phyloP scores from a whole-genome alignment of 345 rosid genomes.

The Citrus unshiu region DNA sequence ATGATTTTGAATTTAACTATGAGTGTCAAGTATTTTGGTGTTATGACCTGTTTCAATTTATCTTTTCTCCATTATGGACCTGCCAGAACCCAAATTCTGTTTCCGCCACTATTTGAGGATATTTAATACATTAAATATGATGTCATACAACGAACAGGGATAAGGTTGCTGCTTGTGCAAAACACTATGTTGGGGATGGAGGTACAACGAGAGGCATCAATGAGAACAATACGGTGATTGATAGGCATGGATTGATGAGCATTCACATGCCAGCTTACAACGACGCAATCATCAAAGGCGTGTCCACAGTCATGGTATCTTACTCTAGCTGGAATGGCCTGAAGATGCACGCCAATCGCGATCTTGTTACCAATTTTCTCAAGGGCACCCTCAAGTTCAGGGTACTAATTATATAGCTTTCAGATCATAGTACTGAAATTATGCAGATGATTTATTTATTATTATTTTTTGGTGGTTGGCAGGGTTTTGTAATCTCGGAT shows the following conservation, averaged over 20 bases:
- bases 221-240: conserved; percentile 53
- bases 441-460: not conserved
- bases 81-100: too few species aligned
- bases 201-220: conserved; percentile 69
- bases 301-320: conserved; percentile 72
- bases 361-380: conserved; percentile 50
- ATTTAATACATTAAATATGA: too few species aligned
- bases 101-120: too few species aligned
- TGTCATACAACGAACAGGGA: not conserved
- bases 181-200: conserved; percentile 85
- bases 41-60: too few species aligned
- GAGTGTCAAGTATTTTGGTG: too few species aligned
- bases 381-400: conserved; percentile 55
- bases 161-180: conserved; percentile 81
- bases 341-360: conserved; percentile 66
- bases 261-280: conserved; percentile 73
- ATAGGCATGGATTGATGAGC: conserved; percentile 33
- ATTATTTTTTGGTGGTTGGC: conserved; percentile 11
- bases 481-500: conserved; percentile 88
- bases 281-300: conserved; percentile 50
- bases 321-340: conserved; percentile 71
- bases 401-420: conserved; percentile 30
- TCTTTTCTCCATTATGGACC: too few species aligned
- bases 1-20: too few species aligned
- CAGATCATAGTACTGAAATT: not conserved